phyloP scores from a whole-genome alignment of 2,329 filamentous ascomycete species.

The Epichloe sylvatica region DNA sequence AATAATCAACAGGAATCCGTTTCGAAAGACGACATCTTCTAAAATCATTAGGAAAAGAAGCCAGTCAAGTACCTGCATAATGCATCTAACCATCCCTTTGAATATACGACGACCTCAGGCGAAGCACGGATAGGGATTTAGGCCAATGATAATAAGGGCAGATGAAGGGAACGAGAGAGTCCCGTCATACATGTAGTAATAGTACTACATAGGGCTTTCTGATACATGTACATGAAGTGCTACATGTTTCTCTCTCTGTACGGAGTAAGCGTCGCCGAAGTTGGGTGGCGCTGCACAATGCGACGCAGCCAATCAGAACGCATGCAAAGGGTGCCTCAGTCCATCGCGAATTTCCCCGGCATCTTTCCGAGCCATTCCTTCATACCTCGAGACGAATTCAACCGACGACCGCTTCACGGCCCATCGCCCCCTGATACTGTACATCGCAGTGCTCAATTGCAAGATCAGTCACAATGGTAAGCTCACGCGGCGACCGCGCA shows the following conservation, averaged over 20 bases:
- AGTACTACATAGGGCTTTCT: too few relatives aligned
- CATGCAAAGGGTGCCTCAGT: constrained; percentile 19
- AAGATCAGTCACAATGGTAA: constrained; percentile 24
- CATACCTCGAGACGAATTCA: constrained; percentile 15
- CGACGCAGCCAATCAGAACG: constrained; percentile 17
- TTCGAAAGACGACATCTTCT: too few relatives aligned
- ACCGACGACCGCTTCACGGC: constrained; percentile 15
- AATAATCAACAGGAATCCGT: too few relatives aligned
- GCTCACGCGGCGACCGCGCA: constrained; percentile 1
- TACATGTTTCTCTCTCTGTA: background rate
- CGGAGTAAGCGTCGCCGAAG: background rate
- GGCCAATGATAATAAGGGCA: too few relatives aligned
- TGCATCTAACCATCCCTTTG: too few relatives aligned
- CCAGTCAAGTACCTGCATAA: too few relatives aligned
- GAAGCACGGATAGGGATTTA: too few relatives aligned
- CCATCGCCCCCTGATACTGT: constrained; percentile 13
- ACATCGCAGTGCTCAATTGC: constrained; percentile 18
- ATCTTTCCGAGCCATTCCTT: constrained; percentile 7
- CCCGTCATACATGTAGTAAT: too few relatives aligned
- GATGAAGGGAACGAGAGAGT: too few relatives aligned
- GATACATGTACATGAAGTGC: too few relatives aligned
- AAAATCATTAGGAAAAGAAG: too few relatives aligned
- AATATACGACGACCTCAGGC: too few relatives aligned
- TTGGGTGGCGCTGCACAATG: background rate
- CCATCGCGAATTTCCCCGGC: constrained; percentile 15